Base-by-base conservation (phyloP, 129 eudicot genomes). In the Artemisia annua region DNA sequence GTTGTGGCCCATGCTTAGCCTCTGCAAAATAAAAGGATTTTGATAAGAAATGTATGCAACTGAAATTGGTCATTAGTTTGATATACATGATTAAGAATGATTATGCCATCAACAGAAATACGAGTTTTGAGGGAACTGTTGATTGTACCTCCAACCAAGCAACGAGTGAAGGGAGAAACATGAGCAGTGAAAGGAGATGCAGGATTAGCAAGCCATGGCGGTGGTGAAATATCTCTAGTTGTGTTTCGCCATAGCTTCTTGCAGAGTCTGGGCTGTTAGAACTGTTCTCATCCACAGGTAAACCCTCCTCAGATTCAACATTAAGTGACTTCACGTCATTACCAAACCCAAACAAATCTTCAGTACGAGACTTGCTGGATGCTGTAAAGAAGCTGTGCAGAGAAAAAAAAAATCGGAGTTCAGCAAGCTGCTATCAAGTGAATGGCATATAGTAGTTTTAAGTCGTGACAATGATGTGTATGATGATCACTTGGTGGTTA, bases 81-180 rank as follows among this genome's bases (percentile, higher is more conserved):
- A 65, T 43, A 10, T 20, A 10, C 20, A 19, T 35, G 39, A 63
- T 48, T 32, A 35, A 39, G 2, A 39, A 39, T 0, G 11, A 39
- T 7, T 7, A 39, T 35, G 20, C 18, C 15, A 70, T 54, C 53
- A 22, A 17, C 49, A 55, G 53, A 43, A 18, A 39, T 39, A 18
- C 0, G 22, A 13, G 75, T 57, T 39, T 13, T 62, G 48, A 14
- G 46, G 46, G 2, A 62, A 28, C 11, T 1, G 32, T 12, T 2
- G 20, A 13, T 62, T 30, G 67, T 84, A 93, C 97, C 99, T 90
- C 97, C 67, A 90, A 73, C 97, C 97, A 95, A 67, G 97, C 96
- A 22, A 78, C 81, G 26, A 95, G 82, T 60, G 99, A 95, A 15
- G 99, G 99, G 35, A 75, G 88, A 76, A 91, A 95, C 91, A 88